These are phyloP conservation scores for Lentinula guzmanii DNA, from an alignment of 768 basidiomycete genomes.

Conservation along the genomic window DNA sequence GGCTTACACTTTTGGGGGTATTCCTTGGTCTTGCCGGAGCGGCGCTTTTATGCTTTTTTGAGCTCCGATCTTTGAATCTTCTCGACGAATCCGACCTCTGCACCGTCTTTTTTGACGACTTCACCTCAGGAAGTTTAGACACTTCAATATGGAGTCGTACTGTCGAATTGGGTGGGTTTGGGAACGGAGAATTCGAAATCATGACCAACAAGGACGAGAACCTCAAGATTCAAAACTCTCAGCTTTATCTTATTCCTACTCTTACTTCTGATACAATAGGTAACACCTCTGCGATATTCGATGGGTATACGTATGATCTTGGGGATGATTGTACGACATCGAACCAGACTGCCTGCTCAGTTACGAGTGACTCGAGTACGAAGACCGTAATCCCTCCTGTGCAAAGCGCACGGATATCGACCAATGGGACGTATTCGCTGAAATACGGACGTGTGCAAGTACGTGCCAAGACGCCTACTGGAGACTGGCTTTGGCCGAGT, in stretches of 20 bases:
- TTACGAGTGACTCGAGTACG: slow-evolving; percentile 31
- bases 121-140: slow-evolving; percentile 38
- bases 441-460: slow-evolving; percentile 59
- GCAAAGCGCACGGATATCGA: slow-evolving; percentile 71
- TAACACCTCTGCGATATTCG: slow-evolving; percentile 37
- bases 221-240: slow-evolving; percentile 57
- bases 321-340: slow-evolving; percentile 49
- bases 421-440: slow-evolving; percentile 45
- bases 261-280: slow-evolving; percentile 51
- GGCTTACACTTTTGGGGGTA: slow-evolving; percentile 19
- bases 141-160: slow-evolving; percentile 56
- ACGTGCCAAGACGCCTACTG: slow-evolving; percentile 53
- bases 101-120: slow-evolving; percentile 68
- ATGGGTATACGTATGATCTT: slow-evolving; percentile 63
- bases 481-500: slow-evolving; percentile 58
- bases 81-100: slow-evolving; percentile 39
- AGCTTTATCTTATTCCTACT: slow-evolving; percentile 79
- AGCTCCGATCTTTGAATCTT: slow-evolving; percentile 36
- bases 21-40: slow-evolving; percentile 50
- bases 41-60: slow-evolving; percentile 49
- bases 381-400: slow-evolving; percentile 67
- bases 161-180: slow-evolving; percentile 71
- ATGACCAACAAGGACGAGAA: slow-evolving; percentile 57
- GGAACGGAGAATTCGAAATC: slow-evolving; percentile 79
- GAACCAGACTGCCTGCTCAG: slow-evolving; percentile 15